Evolutionary conservation across 2,329 filamentous ascomycete genomes (phyloP), one percentile per base, ranked within the genome.

Genomic region (Hypoxylon sp.): DNA sequence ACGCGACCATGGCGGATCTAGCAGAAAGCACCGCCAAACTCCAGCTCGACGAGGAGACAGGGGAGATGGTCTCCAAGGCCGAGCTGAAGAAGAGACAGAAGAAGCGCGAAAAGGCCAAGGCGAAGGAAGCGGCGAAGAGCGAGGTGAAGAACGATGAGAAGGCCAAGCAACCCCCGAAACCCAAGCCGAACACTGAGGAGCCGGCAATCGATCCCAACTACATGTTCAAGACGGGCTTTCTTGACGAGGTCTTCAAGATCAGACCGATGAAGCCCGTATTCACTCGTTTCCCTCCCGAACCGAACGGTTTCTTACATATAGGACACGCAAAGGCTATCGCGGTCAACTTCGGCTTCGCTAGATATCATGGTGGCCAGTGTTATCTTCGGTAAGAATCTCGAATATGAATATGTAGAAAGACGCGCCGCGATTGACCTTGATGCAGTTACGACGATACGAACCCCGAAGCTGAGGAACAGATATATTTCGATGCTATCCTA

Each of bases 241-340:
- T 94, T 37, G 84, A 86, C 56, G 88, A 91, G 3, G 91, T 94
- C 31, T 93, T 90, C 81, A 87, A 90, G 68, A 87, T 91, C 80
- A 86, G 89, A 53, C 90, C 90, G 1, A 83, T 84, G 48, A 87
- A 86, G 72, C 81, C 83, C 13, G 89, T 91, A 19, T 80, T 91
- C 53, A 94, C 92, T 3, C 89, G 92, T 72, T 94, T 95, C 77
- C 92, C 92, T 1, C 92, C 92, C 19, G 92, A 95, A 81, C 96
- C 96, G 52, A 98, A 98, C 79, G 96, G 95, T 60, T 98, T 92
- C 79, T 87, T 98, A 9, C 94, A 98, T 78, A 92, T 98, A 73
- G 95, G 95, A 19, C 96, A 98, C 78, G 92, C 92, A 72, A 98
- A 98, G 83, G 95, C 96, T 22, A 98, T 98, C 79, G 92, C 94